phyloP scores from a whole-genome alignment of 768 basidiomycete genomes.

The Suillus lakei region DNA sequence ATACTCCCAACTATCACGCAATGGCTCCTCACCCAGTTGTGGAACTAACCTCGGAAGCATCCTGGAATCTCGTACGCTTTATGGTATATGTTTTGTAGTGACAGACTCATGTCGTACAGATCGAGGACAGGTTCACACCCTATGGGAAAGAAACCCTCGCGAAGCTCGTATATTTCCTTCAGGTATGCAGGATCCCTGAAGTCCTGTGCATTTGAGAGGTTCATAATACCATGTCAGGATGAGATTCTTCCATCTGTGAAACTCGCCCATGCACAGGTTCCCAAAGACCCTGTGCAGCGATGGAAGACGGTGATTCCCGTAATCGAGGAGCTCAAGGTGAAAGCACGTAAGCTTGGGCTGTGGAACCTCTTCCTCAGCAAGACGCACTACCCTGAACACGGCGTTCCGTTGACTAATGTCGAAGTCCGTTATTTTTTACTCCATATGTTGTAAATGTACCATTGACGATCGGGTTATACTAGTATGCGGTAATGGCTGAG shows the following conservation, averaged over 20 bases:
- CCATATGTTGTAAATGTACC: background rate
- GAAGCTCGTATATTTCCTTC: slow-evolving; percentile 83
- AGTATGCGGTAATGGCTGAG: slow-evolving; percentile 99
- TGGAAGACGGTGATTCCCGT: slow-evolving; percentile 88
- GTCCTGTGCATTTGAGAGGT: background rate
- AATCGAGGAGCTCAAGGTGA: slow-evolving; percentile 82
- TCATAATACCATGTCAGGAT: slow-evolving; percentile 52
- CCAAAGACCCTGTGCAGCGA: slow-evolving; percentile 69
- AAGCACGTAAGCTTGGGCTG: slow-evolving; percentile 86
- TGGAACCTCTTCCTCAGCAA: slow-evolving; percentile 99
- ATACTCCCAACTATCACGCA: slow-evolving; percentile 5
- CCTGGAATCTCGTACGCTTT: slow-evolving; percentile 80
- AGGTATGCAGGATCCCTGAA: slow-evolving; percentile 50
- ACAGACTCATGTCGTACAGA: slow-evolving; percentile 42
- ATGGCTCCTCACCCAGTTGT: slow-evolving; percentile 76
- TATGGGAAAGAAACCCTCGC: slow-evolving; percentile 86
- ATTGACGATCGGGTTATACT: slow-evolving; percentile 4
- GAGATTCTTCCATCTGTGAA: slow-evolving; percentile 84
- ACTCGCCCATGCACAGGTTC: slow-evolving; percentile 82
- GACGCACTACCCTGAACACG: slow-evolving; percentile 87
- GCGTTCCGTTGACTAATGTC: slow-evolving; percentile 89
- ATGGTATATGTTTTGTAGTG: background rate
- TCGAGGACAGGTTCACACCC: slow-evolving; percentile 92
- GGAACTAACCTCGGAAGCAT: slow-evolving; percentile 79
- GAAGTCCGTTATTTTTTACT: slow-evolving; percentile 59